Base-by-base conservation (phyloP, 768 basidiomycete genomes). In the Agrocybe chaxingu region DNA sequence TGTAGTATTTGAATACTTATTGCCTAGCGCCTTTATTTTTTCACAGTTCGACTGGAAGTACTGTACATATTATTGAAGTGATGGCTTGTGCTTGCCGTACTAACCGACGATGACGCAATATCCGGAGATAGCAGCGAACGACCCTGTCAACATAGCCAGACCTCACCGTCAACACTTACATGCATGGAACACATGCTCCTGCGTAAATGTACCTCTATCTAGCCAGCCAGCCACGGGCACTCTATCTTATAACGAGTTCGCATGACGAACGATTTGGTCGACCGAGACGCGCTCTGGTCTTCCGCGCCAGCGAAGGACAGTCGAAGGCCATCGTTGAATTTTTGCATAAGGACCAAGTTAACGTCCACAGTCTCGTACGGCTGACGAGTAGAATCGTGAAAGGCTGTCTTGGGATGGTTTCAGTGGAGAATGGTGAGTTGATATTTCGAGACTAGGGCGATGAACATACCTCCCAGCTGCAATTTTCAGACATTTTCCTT, bases 241-340 rank as follows among this genome's bases (percentile, higher is more conserved):
- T 93, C 36, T 87, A 85, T 62, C 80, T 93, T 13, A 77, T 85
- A 48, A 88, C 89, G 19, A 80, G 79, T 59, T 70, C 79, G 36
- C 81, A 84, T 47, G 85, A 88, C 50, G 85, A 87, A 61, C 72
- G 67, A 49, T 66, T 73, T 39, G 87, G 83, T 12, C 71, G 76
- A 47, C 86, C 89, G 13, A 67, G 67, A 32, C 73, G 79, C 55
- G 87, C 77, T 10, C 80, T 93, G 33, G 77, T 87, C 42, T 91
- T 93, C 65, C 86, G 88, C 42, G 77, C 80, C 18, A 81, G 84
- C 16, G 70, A 76, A 50, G 60, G 66, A 11, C 64, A 66, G 47
- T 66, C 80, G 7, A 88, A 91, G 62, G 88, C 89, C 40, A 80
- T 95, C 38, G 92, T 96, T 18, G 93, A 96, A 67, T 92, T 95